Evolutionary conservation across 1,284 basidiomycete genomes (phyloP), one percentile per base, ranked within the genome.

Genomic region (Leccinum fallax): DNA sequence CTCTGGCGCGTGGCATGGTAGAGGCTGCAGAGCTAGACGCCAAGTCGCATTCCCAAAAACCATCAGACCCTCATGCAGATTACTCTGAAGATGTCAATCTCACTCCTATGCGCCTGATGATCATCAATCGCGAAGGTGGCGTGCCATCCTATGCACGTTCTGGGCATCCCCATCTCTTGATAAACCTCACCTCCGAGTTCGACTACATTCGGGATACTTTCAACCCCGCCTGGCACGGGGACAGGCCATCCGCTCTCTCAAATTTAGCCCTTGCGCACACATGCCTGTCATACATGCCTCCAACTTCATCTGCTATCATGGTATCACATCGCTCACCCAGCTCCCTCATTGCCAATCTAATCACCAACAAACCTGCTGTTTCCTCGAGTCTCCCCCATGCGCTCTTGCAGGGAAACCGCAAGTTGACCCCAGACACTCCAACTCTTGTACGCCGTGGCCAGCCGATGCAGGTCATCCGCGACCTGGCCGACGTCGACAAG

Each of bases 301-400:
- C 90, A 11, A 87, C 92, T 1, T 94, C 96, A 3, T 97, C 94
- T 19, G 97, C 95, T 13, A 84, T 99, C 65, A 92, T 99, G 84
- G 97, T 98, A 57, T 97, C 95, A 13, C 97, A 99, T 79, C 93
- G 96, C 38, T 97, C 95, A 2, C 94, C 96, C 0, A 94, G 93
- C 61, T 94, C 93, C 2, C 86, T 99, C 63, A 98, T 99, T 69
- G 97, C 88, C 52, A 98, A 99, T 76, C 84, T 99, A 51, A 97
- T 99, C 74, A 99, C 97, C 55, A 99, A 99, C 79, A 97, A 97
- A 74, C 97, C 97, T 2, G 95, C 95, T 1, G 89, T 98, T 68
- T 96, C 93, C 67, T 97, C 97, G 2, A 95, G 93, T 63, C 83
- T 99, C 28, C 95, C 97, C 36, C 95, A 98, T 69, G 93, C 95